A percentile compares a stretch with the other conserved stretches of the same genome.
phyloP scores from a whole-genome alignment of 768 basidiomycete species.

The Antrodiella citrinella region DNA sequence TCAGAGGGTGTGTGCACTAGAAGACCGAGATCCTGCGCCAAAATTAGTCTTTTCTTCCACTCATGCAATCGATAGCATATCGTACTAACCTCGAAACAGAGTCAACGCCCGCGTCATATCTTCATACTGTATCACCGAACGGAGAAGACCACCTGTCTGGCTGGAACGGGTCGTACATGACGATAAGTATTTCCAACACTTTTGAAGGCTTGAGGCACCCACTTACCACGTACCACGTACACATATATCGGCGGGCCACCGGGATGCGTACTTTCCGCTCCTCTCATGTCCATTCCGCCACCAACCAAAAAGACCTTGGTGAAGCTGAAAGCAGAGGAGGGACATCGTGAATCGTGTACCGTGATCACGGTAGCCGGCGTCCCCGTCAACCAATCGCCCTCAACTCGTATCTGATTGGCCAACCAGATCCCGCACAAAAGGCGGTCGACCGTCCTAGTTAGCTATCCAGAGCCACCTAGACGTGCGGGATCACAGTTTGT shows the following conservation, averaged over 20 bases:
- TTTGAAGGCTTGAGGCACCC: background rate
- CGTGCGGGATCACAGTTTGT: too few relatives aligned
- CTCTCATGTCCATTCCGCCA: too few relatives aligned
- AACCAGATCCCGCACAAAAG: too few relatives aligned
- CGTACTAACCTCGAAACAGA: background rate
- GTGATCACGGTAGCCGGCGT: too few relatives aligned
- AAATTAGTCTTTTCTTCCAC: background rate
- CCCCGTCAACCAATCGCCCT: too few relatives aligned
- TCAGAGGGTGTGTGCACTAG: background rate
- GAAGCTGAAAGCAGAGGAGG: too few relatives aligned
- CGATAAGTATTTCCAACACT: background rate
- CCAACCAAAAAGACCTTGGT: too few relatives aligned
- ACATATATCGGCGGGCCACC: background rate
- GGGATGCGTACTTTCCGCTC: background rate
- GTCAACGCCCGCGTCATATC: too few relatives aligned
- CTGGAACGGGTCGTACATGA: background rate
- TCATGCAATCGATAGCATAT: background rate
- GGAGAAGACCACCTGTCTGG: background rate
- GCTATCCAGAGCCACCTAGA: too few relatives aligned
- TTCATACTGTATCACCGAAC: background rate
- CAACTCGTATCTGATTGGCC: too few relatives aligned
- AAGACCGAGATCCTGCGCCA: background rate
- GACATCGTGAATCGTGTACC: too few relatives aligned
- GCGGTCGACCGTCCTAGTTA: too few relatives aligned
- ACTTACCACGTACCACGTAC: background rate